These are phyloP conservation scores for Macroventuria anomochaeta DNA, from an alignment of 2,329 filamentous ascomycete genomes.

Conservation along the genomic window DNA sequence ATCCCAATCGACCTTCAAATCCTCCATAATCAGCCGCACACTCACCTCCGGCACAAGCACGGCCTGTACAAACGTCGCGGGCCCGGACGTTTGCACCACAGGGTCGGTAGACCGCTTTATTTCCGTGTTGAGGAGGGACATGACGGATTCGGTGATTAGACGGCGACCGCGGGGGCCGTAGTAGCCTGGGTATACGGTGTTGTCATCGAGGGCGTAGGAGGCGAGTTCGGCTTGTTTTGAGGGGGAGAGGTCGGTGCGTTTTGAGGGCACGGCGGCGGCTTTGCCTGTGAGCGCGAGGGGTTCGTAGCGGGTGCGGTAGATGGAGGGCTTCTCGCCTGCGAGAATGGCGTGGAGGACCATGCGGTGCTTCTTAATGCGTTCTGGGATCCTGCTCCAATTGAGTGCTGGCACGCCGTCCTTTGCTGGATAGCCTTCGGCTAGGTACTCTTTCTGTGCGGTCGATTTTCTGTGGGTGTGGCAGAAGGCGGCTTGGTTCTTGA, in stretches of 20 bases:
- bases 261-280: slow-evolving; percentile 30
- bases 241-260: slow-evolving; percentile 54
- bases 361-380: slow-evolving; percentile 65
- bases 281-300: slow-evolving; percentile 35
- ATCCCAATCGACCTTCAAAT: slow-evolving; percentile 55
- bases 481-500: slow-evolving; percentile 60
- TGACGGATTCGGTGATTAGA: slow-evolving; percentile 65
- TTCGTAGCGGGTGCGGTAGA: slow-evolving; percentile 27
- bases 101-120: slow-evolving; percentile 38
- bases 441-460: slow-evolving; percentile 52
- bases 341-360: slow-evolving; percentile 65
- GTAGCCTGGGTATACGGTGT: slow-evolving; percentile 64
- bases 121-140: slow-evolving; percentile 31
- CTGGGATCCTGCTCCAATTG: slow-evolving; percentile 68
- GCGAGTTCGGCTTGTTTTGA: slow-evolving; percentile 44
- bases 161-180: slow-evolving; percentile 79
- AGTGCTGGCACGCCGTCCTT: slow-evolving; percentile 67
- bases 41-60: slow-evolving; percentile 75
- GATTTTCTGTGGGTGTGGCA: slow-evolving; percentile 46
- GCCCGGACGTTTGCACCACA: slow-evolving; percentile 39
- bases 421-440: slow-evolving; percentile 49
- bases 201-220: slow-evolving; percentile 27
- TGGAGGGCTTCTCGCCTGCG: slow-evolving; percentile 49
- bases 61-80: slow-evolving; percentile 46
- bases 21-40: slow-evolving; percentile 63